Evolutionary conservation across 1,284 basidiomycete species (phyloP).

Genomic region (Moesziomyces aphidis): DNA sequence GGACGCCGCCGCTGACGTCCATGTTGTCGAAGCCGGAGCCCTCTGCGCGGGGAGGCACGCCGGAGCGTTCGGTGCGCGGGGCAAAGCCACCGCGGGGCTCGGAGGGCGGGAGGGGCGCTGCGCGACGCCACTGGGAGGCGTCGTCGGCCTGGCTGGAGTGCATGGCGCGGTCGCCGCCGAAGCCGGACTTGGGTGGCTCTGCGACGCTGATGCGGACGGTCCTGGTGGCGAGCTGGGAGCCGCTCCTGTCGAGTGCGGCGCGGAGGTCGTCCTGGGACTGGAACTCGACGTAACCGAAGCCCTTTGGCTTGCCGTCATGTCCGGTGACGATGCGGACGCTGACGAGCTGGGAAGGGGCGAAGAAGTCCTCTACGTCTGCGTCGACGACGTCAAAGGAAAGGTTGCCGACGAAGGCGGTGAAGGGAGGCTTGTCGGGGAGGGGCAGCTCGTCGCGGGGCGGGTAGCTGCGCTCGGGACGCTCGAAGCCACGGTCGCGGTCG

Average conservation of each 20-base stretch:
- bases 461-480: constrained; percentile 46
- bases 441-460: constrained; percentile 86
- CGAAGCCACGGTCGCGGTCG: constrained; percentile 55
- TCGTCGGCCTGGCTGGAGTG: constrained; percentile 70
- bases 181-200: constrained; percentile 76
- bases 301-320: constrained; percentile 87
- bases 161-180: constrained; percentile 39
- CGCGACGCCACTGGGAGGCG: constrained; percentile 81
- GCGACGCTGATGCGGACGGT: constrained; percentile 91
- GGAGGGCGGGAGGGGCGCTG: constrained; percentile 76
- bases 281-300: constrained; percentile 98
- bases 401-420: constrained; percentile 95
- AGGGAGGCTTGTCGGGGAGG: constrained; percentile 92
- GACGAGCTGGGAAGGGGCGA: constrained; percentile 71
- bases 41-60: constrained; percentile 32
- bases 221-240: constrained; percentile 76
- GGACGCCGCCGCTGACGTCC: constrained; percentile 58
- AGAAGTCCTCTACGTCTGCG: constrained; percentile 81
- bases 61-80: constrained; percentile 42
- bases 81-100: constrained; percentile 50
- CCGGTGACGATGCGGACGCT: constrained; percentile 93
- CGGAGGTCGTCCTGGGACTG: constrained; percentile 83
- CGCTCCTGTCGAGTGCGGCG: constrained; percentile 72
- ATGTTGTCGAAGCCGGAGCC: constrained; percentile 63
- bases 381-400: constrained; percentile 92